Percentiles rank a stretch among this genome's conserved stretches.
Conservation (phyloP, 148 eudicot species). For the Hydrangea macrophylla region DNA sequence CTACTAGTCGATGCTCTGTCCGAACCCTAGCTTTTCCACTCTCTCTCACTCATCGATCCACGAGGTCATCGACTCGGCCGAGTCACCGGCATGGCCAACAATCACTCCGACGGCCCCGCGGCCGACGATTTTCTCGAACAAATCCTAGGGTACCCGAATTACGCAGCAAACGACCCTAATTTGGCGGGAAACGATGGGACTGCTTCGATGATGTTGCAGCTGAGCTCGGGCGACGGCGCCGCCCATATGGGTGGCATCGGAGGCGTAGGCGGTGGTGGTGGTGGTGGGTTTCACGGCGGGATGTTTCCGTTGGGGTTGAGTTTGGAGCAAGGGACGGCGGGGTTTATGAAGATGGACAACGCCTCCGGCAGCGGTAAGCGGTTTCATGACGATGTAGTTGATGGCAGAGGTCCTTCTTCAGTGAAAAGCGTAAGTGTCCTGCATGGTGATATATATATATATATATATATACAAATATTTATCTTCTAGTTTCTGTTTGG, state of each 20-base stretch:
- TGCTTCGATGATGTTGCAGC: conserved; percentile 52
- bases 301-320: conserved; percentile 60
- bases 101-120: conserved; percentile 36
- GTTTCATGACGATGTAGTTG: conserved; percentile 47
- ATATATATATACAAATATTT: no score
- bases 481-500: not conserved
- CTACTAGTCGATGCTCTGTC: conserved; percentile 8
- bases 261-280: conserved; percentile 24
- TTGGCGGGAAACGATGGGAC: conserved; percentile 27
- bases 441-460: no score
- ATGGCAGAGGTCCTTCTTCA: conserved; percentile 29
- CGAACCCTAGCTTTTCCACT: not conserved
- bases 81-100: conserved; percentile 36
- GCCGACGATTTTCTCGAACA: conserved; percentile 55
- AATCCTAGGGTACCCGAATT: conserved; percentile 43
- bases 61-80: not conserved
- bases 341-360: conserved; percentile 38
- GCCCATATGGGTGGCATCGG: conserved; percentile 14
- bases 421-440: conserved; percentile 41
- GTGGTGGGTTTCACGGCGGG: conserved; percentile 29
- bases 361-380: conserved; percentile 36
- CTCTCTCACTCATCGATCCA: not conserved
- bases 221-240: conserved; percentile 35
- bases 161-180: conserved; percentile 28
- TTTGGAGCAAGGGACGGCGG: conserved; percentile 39